phyloP scores from a whole-genome alignment of 2,329 filamentous ascomycete species.

The Pleoardoris graminearum region DNA sequence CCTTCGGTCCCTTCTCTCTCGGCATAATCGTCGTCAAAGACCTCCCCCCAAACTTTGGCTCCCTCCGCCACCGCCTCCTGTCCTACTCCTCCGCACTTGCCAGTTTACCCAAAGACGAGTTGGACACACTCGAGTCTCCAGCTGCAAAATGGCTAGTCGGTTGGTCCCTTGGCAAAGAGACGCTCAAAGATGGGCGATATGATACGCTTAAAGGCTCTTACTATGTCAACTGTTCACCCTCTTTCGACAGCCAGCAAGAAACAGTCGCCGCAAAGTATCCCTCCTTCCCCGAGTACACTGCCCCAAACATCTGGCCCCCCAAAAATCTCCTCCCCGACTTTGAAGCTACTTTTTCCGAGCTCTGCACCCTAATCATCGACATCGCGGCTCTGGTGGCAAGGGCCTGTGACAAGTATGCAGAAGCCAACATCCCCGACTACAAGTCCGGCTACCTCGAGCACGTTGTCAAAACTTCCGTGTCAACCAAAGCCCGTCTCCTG shows the following conservation, averaged over 20 bases:
- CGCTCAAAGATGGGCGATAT: constrained; percentile 73
- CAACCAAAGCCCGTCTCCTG: constrained; percentile 86
- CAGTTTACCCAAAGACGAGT: constrained; percentile 70
- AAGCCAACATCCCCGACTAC: constrained; percentile 76
- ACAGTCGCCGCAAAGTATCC: constrained; percentile 54
- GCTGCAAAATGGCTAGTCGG: constrained; percentile 65
- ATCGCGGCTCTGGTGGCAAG: constrained; percentile 83
- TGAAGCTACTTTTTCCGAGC: constrained; percentile 68
- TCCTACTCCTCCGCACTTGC: constrained; percentile 90
- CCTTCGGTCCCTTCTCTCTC: constrained; percentile 87
- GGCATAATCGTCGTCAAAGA: constrained; percentile 94
- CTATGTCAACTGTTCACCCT: constrained; percentile 74
- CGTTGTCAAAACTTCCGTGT: constrained; percentile 81
- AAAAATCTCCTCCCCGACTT: constrained; percentile 74
- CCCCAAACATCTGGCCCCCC: constrained; percentile 85
- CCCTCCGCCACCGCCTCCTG: constrained; percentile 73
- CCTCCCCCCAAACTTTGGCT: constrained; percentile 70
- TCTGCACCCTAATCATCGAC: constrained; percentile 87
- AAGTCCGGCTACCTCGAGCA: constrained; percentile 78
- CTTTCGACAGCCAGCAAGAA: constrained; percentile 65
- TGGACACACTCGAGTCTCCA: constrained; percentile 58
- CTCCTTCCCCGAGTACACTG: constrained; percentile 84
- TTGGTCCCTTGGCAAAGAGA: constrained; percentile 83
- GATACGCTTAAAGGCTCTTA: constrained; percentile 83
- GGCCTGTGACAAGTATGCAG: constrained; percentile 87